Evolutionary conservation across 371 early-diverging fungal genomes (phyloP).

Genomic region (Mortierella sp.): DNA sequence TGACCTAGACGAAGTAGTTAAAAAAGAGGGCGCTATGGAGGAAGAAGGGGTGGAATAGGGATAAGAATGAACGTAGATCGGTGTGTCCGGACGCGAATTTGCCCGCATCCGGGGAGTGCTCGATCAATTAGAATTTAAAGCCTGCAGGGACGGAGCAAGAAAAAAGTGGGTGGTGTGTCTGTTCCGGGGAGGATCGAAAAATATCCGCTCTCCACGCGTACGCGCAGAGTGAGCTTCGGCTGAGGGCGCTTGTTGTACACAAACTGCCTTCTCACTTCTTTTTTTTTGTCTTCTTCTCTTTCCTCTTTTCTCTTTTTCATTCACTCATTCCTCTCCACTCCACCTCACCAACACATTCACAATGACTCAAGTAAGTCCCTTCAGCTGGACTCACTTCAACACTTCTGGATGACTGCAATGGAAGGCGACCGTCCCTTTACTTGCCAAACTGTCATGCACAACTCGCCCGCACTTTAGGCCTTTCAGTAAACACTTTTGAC

Average conservation of each 20-base stretch:
- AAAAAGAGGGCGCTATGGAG: background rate
- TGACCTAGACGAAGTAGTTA: background rate
- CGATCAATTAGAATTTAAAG: constrained; percentile 2
- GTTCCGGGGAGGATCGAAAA: background rate
- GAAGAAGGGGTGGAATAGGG: background rate
- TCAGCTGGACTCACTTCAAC: background rate
- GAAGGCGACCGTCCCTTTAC: background rate
- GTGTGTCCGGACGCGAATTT: background rate
- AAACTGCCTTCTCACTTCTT: too few species aligned
- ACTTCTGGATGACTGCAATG: background rate
- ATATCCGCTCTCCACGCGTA: background rate
- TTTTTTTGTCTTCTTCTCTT: background rate
- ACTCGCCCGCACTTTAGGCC: background rate
- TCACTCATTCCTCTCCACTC: background rate
- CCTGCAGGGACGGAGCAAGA: background rate
- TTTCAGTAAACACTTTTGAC: background rate
- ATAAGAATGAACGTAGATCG: background rate
- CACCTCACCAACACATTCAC: background rate
- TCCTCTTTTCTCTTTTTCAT: background rate
- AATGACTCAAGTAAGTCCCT: constrained; percentile 7
- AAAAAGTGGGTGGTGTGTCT: constrained; percentile 7
- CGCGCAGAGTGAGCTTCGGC: background rate
- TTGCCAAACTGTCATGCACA: background rate
- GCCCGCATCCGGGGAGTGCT: constrained; percentile 5
- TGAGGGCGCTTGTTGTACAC: background rate